Evolutionary conservation across 768 basidiomycete species (phyloP).

Genomic region (Plicaturopsis crispa): DNA sequence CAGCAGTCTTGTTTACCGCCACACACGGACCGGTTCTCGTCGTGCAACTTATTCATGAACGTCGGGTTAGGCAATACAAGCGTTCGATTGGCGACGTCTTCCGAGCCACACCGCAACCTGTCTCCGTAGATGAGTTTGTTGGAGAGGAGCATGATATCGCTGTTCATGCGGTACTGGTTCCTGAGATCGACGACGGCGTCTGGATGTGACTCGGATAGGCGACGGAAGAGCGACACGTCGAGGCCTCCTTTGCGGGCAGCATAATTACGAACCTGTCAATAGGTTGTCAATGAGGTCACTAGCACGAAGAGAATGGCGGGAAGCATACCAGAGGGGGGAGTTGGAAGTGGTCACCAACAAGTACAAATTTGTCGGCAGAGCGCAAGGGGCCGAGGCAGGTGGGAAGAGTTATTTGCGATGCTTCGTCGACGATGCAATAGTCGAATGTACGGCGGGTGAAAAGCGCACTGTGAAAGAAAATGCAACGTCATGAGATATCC

Average conservation of each 20-base stretch:
- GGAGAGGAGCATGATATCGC: slow-evolving; percentile 87
- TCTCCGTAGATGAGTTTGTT: slow-evolving; percentile 82
- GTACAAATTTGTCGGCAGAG: slow-evolving; percentile 83
- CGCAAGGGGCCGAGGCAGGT: slow-evolving; percentile 92
- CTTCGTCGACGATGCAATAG: slow-evolving; percentile 97
- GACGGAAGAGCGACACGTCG: slow-evolving; percentile 84
- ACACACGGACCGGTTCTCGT: slow-evolving; percentile 14
- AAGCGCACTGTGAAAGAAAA: slow-evolving; percentile 49
- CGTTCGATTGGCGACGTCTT: slow-evolving; percentile 52
- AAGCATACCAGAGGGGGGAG: slow-evolving; percentile 80
- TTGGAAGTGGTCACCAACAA: slow-evolving; percentile 97
- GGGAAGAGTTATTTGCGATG: slow-evolving; percentile 96
- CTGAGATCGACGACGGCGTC: slow-evolving; percentile 78
- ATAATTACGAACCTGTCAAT: slow-evolving; percentile 67
- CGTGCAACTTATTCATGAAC: slow-evolving; percentile 40
- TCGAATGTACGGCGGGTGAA: slow-evolving; percentile 91
- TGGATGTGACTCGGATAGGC: slow-evolving; percentile 82
- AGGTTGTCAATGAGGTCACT: not conserved
- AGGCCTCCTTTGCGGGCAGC: slow-evolving; percentile 80
- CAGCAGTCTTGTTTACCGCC: slow-evolving; percentile 49
- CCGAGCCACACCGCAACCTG: slow-evolving; percentile 72
- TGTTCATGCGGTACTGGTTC: slow-evolving; percentile 95
- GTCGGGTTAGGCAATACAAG: slow-evolving; percentile 44
- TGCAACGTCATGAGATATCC: slow-evolving; percentile 1
- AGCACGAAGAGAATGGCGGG: not conserved